Evolutionary conservation across 345 rosid genomes (phyloP).

Genomic region (Salix koriyanagi): DNA sequence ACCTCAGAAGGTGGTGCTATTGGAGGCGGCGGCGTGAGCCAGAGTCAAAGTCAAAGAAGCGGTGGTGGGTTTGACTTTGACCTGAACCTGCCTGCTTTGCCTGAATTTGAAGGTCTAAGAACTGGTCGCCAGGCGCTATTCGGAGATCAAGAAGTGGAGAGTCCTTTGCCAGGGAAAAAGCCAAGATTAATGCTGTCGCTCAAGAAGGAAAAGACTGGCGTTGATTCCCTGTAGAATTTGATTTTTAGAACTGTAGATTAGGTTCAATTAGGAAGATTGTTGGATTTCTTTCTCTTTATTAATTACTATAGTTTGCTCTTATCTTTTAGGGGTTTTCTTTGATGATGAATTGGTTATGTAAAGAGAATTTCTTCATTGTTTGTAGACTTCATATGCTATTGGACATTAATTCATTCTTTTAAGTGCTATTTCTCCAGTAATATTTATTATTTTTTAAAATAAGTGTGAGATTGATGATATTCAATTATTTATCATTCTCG

Average conservation of each 20-base stretch:
- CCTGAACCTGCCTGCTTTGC: slow-evolving; percentile 77
- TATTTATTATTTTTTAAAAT: background rate
- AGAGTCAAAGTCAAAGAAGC: slow-evolving; percentile 47
- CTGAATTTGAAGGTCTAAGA: slow-evolving; percentile 35
- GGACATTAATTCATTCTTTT: slow-evolving; percentile 18
- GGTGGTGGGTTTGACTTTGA: slow-evolving; percentile 45
- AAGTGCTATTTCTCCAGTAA: background rate
- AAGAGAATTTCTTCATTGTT: slow-evolving; percentile 30
- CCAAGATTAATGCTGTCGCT: slow-evolving; percentile 38
- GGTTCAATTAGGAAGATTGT: background rate
- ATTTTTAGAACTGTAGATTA: background rate
- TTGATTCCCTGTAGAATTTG: slow-evolving; percentile 1
- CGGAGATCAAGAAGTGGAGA: slow-evolving; percentile 57
- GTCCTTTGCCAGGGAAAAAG: slow-evolving; percentile 66
- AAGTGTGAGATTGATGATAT: background rate
- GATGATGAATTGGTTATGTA: slow-evolving; percentile 26
- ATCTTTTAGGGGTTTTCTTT: slow-evolving; percentile 3
- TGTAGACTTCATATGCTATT: background rate
- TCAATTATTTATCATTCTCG: background rate
- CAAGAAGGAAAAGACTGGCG: slow-evolving; percentile 6
- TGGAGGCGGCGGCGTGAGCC: slow-evolving; percentile 21
- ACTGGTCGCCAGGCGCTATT: background rate
- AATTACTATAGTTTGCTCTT: background rate
- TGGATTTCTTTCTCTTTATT: background rate
- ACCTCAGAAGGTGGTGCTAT: slow-evolving; percentile 13